These are phyloP conservation scores for Cercospora sojina DNA, from an alignment of 2,329 filamentous ascomycete genomes.

Conservation along the genomic window DNA sequence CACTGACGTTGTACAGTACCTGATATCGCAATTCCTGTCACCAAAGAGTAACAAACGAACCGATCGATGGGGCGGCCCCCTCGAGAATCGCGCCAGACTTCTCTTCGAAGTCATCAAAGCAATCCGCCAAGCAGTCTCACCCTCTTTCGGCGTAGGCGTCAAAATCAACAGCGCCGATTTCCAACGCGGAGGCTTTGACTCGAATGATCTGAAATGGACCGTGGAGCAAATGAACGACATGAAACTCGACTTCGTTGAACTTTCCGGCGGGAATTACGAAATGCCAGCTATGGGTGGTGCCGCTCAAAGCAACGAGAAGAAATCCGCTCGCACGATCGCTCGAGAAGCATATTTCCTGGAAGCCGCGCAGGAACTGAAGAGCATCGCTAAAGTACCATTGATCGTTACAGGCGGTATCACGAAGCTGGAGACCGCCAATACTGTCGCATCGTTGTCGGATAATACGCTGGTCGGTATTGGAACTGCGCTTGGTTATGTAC, in stretches of 20 bases:
- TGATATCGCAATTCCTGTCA: constrained; percentile 41
- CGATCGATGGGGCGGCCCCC: constrained; percentile 42
- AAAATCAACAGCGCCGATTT: constrained; percentile 24
- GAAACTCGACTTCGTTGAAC: constrained; percentile 24
- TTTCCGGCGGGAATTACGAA: constrained; percentile 20
- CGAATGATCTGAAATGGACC: constrained; percentile 16
- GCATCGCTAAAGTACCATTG: constrained; percentile 16
- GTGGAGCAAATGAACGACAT: constrained; percentile 17
- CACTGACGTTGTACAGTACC: constrained; percentile 27
- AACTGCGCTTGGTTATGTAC: constrained; percentile 17
- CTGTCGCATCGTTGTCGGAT: constrained; percentile 9
- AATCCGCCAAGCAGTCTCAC: constrained; percentile 15
- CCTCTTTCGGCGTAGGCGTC: constrained; percentile 19
- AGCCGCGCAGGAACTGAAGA: constrained; percentile 16
- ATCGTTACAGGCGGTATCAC: constrained; percentile 23
- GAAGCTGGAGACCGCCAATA: constrained; percentile 11
- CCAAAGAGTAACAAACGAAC: constrained; percentile 41
- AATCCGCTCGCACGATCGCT: constrained; percentile 10
- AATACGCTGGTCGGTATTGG: constrained; percentile 18
- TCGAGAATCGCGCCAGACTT: constrained; percentile 40
- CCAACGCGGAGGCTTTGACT: constrained; percentile 19
- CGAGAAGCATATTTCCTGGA: constrained; percentile 24
- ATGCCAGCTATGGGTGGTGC: constrained; percentile 16
- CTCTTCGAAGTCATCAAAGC: constrained; percentile 39
- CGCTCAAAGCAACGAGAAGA: constrained; percentile 5